A percentile compares a stretch with the other conserved stretches of the same genome.
Conservation (phyloP, 148 eudicot species). For the Spergularia bocconei region DNA sequence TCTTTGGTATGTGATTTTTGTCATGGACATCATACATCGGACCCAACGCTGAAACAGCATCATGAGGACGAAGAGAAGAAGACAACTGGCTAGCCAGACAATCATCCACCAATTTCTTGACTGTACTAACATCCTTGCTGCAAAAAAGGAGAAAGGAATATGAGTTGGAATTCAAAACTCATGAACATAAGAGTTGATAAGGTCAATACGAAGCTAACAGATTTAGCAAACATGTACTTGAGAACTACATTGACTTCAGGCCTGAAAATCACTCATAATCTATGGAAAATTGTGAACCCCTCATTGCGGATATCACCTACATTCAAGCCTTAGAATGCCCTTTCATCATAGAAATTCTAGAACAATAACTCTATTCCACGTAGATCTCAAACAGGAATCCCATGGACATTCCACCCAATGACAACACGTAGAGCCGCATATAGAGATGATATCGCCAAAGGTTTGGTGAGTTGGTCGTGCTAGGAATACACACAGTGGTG, state of each 20-base stretch:
- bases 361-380: too few species aligned
- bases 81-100: slow-evolving; percentile 60
- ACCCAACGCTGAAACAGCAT: slow-evolving; percentile 97
- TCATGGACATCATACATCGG: slow-evolving; percentile 92
- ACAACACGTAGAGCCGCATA: too few species aligned
- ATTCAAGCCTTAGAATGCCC: neutral
- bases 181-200: neutral
- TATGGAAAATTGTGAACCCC: neutral
- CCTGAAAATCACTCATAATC: neutral
- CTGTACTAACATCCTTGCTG: slow-evolving; percentile 85
- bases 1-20: slow-evolving; percentile 75
- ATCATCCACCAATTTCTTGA: slow-evolving; percentile 76
- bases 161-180: neutral
- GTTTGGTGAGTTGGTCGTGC: too few species aligned
- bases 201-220: neutral
- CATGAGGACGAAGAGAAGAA: slow-evolving; percentile 86
- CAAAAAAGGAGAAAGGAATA: slow-evolving; percentile 13
- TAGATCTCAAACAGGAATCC: too few species aligned
- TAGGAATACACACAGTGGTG: too few species aligned
- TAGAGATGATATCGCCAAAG: too few species aligned
- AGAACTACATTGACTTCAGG: neutral
- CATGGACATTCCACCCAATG: too few species aligned
- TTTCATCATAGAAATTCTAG: too few species aligned
- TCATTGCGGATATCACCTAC: neutral
- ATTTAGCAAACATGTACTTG: neutral